These are phyloP conservation scores for Phytophthora meadii DNA, from an alignment of 352 stramenopile species.

Conservation along the genomic window DNA sequence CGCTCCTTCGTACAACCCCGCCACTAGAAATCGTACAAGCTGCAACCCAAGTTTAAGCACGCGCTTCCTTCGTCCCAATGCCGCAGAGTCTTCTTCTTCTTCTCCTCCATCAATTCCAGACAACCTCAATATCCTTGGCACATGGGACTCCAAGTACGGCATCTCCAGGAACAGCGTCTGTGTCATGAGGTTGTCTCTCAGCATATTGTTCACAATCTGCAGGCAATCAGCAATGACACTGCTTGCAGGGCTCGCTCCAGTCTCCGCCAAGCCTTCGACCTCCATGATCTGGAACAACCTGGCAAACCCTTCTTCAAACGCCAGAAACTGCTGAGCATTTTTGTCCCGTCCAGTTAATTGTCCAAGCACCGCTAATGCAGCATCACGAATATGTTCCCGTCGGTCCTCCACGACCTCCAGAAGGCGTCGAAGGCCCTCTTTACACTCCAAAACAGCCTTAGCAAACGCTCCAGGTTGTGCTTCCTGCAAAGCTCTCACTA, in stretches of 20 bases:
- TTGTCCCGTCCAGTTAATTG: constrained; percentile 73
- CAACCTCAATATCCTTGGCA: constrained; percentile 56
- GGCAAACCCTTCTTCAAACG: constrained; percentile 82
- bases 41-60: constrained; percentile 69
- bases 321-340: constrained; percentile 82
- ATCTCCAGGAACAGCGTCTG: constrained; percentile 77
- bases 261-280: constrained; percentile 57
- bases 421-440: constrained; percentile 71
- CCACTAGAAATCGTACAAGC: constrained; percentile 71
- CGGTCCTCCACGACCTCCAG: constrained; percentile 83
- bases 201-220: constrained; percentile 84
- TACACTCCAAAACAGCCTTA: constrained; percentile 55
- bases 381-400: constrained; percentile 84
- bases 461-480: constrained; percentile 59
- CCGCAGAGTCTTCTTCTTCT: constrained; percentile 20
- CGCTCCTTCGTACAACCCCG: constrained; percentile 62
- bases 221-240: constrained; percentile 75
- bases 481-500: constrained; percentile 69
- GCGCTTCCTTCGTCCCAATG: constrained; percentile 53
- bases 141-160: constrained; percentile 58
- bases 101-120: constrained; percentile 28
- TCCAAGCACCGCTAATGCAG: constrained; percentile 69
- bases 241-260: constrained; percentile 32
- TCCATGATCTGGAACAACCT: constrained; percentile 84
- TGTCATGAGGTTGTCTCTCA: constrained; percentile 81